Evolutionary conservation across 106 monocot genomes (phyloP).

Genomic region (Agapanthus africanus): DNA sequence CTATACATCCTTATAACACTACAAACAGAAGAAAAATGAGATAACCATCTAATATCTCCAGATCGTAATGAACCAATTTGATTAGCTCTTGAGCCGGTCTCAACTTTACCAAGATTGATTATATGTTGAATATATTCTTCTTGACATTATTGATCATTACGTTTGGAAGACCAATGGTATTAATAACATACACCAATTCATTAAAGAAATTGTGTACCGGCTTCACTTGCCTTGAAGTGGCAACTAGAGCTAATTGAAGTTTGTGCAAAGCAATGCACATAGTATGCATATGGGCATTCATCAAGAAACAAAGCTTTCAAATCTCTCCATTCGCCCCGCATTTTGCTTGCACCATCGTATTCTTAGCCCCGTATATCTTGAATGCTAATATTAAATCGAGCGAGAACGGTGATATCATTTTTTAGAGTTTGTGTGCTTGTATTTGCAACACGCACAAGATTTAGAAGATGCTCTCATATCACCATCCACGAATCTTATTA

Average conservation of each 20-base stretch:
- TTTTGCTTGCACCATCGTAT: conserved; percentile 20
- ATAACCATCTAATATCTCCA: conserved; percentile 14
- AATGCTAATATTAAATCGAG: neutral
- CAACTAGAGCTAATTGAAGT: conserved; percentile 17
- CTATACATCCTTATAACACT: conserved; percentile 16
- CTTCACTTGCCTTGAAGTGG: conserved; percentile 5
- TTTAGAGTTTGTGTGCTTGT: conserved; percentile 6
- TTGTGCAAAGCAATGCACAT: conserved; percentile 18
- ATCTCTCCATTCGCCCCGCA: conserved; percentile 15
- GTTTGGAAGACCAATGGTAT: conserved; percentile 16
- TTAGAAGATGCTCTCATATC: neutral
- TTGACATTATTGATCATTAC: conserved; percentile 4
- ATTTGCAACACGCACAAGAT: conserved; percentile 10
- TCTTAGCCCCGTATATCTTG: conserved; percentile 13
- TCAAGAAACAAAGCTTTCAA: conserved; percentile 13
- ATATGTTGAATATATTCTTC: neutral
- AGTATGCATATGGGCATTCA: conserved; percentile 15
- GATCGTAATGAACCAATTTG: conserved; percentile 15
- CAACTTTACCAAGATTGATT: conserved; percentile 6
- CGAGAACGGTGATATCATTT: neutral
- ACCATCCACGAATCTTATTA: neutral
- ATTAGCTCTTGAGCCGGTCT: neutral
- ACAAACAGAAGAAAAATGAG: conserved; percentile 12
- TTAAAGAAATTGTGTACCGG: conserved; percentile 11
- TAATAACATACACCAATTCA: conserved; percentile 3